These are phyloP conservation scores for Hymenoscyphus occultus DNA, from an alignment of 2,329 filamentous ascomycete genomes.

Conservation along the genomic window DNA sequence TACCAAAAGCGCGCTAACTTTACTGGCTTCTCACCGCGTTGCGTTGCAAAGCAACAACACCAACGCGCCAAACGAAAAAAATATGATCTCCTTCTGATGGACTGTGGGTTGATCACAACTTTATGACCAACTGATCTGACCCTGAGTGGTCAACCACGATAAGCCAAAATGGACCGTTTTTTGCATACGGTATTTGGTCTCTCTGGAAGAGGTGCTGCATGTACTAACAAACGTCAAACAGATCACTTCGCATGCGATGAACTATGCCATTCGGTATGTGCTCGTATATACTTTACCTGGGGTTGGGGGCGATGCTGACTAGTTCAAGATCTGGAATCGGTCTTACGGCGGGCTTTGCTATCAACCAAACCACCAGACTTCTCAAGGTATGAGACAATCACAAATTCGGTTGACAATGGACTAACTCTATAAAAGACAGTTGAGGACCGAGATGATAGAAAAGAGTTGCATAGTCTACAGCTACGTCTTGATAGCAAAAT, in stretches of 20 bases:
- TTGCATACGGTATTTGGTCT: slow-evolving; percentile 52
- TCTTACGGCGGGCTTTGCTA: slow-evolving; percentile 80
- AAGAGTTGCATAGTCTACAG: slow-evolving; percentile 69
- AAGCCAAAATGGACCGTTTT: slow-evolving; percentile 41
- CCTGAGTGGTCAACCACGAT: not conserved
- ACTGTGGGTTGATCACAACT: not conserved
- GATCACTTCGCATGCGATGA: slow-evolving; percentile 63
- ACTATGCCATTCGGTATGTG: slow-evolving; percentile 73
- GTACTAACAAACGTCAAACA: slow-evolving; percentile 35
- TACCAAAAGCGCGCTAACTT: not conserved
- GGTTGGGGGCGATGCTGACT: not conserved
- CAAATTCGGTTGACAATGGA: not conserved
- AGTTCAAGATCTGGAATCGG: slow-evolving; percentile 67
- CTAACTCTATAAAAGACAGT: slow-evolving; percentile 50
- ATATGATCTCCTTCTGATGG: not conserved
- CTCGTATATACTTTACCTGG: not conserved
- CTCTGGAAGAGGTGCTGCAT: slow-evolving; percentile 18
- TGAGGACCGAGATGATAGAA: slow-evolving; percentile 64
- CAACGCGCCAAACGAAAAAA: slow-evolving; percentile 1
- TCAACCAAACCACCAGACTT: slow-evolving; percentile 75
- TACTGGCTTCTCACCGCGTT: slow-evolving; percentile 9
- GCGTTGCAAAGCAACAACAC: slow-evolving; percentile 7
- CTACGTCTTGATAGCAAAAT: slow-evolving; percentile 81
- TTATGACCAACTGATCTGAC: not conserved
- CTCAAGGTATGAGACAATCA: slow-evolving; percentile 54